Percentiles rank a stretch among this genome's conserved stretches.
Conservation (phyloP, 2,329 filamentous ascomycete species). For the Fusarium sp. region DNA sequence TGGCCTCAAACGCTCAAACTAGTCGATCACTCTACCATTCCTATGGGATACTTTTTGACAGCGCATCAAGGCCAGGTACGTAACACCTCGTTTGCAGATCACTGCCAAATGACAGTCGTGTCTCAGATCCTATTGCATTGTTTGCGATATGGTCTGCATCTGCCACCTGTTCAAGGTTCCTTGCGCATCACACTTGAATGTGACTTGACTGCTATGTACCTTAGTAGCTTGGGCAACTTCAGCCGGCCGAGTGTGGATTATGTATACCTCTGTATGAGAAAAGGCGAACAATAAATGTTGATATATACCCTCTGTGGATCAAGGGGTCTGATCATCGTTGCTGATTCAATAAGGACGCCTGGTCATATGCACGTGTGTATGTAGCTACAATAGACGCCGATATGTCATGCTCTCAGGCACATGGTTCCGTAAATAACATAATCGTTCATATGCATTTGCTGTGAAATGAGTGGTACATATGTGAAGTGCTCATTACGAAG, state of each 20-base stretch:
- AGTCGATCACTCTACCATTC: slow-evolving; percentile 24
- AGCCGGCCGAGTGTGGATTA: background rate
- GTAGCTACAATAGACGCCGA: background rate
- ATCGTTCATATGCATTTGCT: background rate
- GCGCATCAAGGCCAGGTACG: slow-evolving; percentile 18
- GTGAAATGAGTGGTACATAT: background rate
- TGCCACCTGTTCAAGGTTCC: background rate
- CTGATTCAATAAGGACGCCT: background rate
- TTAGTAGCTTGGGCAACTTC: background rate
- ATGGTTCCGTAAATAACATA: background rate
- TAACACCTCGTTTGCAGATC: background rate
- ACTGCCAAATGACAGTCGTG: background rate
- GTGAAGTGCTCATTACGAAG: background rate
- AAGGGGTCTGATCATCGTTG: background rate
- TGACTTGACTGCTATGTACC: background rate
- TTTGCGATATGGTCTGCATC: background rate
- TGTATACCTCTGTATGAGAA: background rate
- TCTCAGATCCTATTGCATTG: slow-evolving; percentile 20
- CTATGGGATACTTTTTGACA: slow-evolving; percentile 6
- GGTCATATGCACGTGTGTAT: background rate
- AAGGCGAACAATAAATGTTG: background rate
- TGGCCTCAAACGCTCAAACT: slow-evolving; percentile 1
- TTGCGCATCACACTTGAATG: background rate
- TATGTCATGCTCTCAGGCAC: background rate
- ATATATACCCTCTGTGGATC: background rate